Base-by-base conservation (phyloP, 108 stramenopile genomes). In the Skeletonema menzelii region DNA sequence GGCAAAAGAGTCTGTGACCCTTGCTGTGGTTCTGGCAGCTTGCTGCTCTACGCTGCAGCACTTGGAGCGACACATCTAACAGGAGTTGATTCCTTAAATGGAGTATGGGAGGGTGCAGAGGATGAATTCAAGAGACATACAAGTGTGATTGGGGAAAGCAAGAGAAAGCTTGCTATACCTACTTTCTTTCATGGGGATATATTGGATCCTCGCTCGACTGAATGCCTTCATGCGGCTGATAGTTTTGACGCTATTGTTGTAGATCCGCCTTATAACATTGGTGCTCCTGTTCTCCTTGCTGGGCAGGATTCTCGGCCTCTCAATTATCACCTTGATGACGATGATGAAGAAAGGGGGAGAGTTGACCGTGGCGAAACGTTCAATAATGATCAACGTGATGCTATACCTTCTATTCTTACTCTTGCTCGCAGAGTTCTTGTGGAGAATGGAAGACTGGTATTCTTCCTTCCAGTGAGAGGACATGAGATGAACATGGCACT, bases 231-330 rank as follows among this genome's bases (percentile, higher is more conserved):
- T 42, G 42, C 15, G 8, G 59, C 70, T 14, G 60, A 71, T 34
- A 59, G 65, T n/a, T 26, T 73, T 42, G 72, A 80, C 60, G 71
- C 67, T 0, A 80, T 80, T 5, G 28, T 80, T 46, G 68, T 67
- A 30, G 79, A 80, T 47, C 79, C 79, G 13, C 79, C 79, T 4
- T 80, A 80, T 56, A 73, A 73, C 31, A 69, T 80, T 47, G 79
- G 79, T n/a, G 72, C 79, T 19, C 72, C 79, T 0, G 31, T 80
- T 14, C 38, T 68, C 8, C 28, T 72, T 26, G 59, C 63, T 46
- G 67, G 65, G 2, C 27, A 49, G 28, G 79, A 80, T 80, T 2
- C 20, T 14, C 59, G 79, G 42, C 72, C 79, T 22, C 37, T 15
- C 49, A 80, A 69, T 69, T 59, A 73, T 28, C 79, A 80, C 37